Evolutionary conservation across 2,329 filamentous ascomycete species (phyloP).

Genomic region (Penicillium palitans): DNA sequence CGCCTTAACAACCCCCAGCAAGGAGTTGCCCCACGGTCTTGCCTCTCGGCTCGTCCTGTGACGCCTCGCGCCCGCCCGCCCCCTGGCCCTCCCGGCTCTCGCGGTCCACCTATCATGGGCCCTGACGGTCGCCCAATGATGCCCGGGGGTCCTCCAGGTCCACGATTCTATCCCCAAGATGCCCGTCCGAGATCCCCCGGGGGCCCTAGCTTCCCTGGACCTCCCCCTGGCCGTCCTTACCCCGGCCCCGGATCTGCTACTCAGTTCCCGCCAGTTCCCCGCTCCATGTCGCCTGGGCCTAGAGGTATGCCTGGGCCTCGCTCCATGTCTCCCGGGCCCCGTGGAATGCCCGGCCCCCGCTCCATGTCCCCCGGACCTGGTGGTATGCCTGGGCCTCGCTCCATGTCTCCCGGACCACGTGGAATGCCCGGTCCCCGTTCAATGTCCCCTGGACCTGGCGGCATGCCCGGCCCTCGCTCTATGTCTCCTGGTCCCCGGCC

Average conservation of each 20-base stretch:
- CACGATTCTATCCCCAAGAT: constrained; percentile 37
- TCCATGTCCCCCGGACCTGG: constrained; percentile 38
- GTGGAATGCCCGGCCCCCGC: constrained; percentile 34
- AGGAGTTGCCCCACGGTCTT: constrained; percentile 91
- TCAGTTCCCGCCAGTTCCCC: constrained; percentile 40
- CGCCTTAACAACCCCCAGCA: constrained; percentile 87
- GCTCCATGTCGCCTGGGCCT: constrained; percentile 37
- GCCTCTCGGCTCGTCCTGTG: constrained; percentile 85
- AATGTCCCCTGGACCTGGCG: constrained; percentile 38
- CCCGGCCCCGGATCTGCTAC: constrained; percentile 30
- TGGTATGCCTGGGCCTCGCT: constrained; percentile 24
- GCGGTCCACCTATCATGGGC: constrained; percentile 37
- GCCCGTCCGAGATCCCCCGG: constrained; percentile 49
- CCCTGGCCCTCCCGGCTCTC: constrained; percentile 36
- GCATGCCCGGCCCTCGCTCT: constrained; percentile 31
- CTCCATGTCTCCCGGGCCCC: constrained; percentile 35
- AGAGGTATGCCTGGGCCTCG: constrained; percentile 27
- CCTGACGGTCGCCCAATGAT: constrained; percentile 35
- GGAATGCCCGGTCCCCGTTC: constrained; percentile 35
- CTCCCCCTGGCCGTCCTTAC: constrained; percentile 28
- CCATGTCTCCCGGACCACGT: constrained; percentile 36
- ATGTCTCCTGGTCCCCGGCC: constrained; percentile 40
- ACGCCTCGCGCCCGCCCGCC: constrained; percentile 68
- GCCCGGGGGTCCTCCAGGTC: constrained; percentile 32
- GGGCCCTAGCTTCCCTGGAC: constrained; percentile 31